phyloP scores from a whole-genome alignment of 805 yeast genomes.

The Metschnikowia aberdeeniae region DNA sequence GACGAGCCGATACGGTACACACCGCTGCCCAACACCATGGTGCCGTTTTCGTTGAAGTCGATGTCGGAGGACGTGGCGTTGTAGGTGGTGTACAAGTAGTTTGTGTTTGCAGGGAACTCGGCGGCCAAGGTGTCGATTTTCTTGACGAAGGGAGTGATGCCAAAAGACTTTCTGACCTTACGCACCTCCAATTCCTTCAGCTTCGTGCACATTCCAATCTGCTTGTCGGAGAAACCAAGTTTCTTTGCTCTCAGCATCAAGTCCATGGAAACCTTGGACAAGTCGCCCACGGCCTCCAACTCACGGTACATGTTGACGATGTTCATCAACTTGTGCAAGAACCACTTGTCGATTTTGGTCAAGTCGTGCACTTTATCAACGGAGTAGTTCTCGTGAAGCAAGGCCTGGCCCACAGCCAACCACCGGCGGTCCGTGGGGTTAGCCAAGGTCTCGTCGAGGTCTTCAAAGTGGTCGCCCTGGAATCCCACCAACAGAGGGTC shows the following conservation, averaged over 20 bases:
- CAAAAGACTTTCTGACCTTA: constrained; percentile 71
- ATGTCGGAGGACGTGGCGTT: constrained; percentile 86
- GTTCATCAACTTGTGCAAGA: constrained; percentile 86
- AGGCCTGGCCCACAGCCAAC: constrained; percentile 97
- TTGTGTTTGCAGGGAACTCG: constrained; percentile 96
- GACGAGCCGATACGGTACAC: constrained; percentile 98
- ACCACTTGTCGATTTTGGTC: constrained; percentile 94
- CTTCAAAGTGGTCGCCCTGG: constrained; percentile 79
- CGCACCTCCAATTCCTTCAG: constrained; percentile 79
- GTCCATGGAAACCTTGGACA: constrained; percentile 61
- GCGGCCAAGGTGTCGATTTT: constrained; percentile 97
- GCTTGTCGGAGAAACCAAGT: constrained; percentile 93
- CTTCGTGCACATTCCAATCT: constrained; percentile 75
- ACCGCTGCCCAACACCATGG: constrained; percentile 96
- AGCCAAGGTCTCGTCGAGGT: constrained; percentile 70
- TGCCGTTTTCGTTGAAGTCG: constrained; percentile 82
- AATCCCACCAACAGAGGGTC: constrained; percentile 89
- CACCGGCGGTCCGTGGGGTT: constrained; percentile 95
- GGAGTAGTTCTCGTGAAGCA: constrained; percentile 83
- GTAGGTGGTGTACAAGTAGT: constrained; percentile 93
- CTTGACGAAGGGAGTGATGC: constrained; percentile 89
- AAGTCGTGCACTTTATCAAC: constrained; percentile 91
- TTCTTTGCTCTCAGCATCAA: constrained; percentile 77
- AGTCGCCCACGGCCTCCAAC: constrained; percentile 55
- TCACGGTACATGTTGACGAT: constrained; percentile 85